Percentiles rank a stretch among this genome's conserved stretches.
phyloP scores from a whole-genome alignment of 2,329 filamentous ascomycete species.

The Claviceps paspali region DNA sequence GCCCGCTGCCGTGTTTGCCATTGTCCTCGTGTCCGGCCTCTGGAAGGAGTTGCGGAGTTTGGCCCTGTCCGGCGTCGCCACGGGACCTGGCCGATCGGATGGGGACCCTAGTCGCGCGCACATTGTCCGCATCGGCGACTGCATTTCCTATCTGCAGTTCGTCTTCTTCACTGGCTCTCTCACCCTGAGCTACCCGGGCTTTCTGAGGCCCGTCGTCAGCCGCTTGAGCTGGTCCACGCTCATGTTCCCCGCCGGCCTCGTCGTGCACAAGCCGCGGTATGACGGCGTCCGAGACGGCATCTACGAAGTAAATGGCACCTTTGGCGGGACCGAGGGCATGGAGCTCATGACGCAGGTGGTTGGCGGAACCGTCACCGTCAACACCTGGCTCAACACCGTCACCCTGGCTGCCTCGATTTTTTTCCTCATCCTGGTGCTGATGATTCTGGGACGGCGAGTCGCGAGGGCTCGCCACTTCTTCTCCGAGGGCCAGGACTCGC shows the following conservation, averaged over 20 bases:
- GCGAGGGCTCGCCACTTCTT: not conserved
- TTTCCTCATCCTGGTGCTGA: constrained; percentile 40
- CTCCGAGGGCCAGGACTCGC: not conserved
- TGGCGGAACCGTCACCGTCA: constrained; percentile 44
- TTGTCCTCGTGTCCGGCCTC: not conserved
- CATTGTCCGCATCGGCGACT: constrained; percentile 27
- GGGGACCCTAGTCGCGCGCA: not conserved
- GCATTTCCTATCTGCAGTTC: constrained; percentile 63
- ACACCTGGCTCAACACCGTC: constrained; percentile 56
- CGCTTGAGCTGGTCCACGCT: constrained; percentile 25
- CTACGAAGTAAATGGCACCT: constrained; percentile 51
- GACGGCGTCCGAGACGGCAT: constrained; percentile 33
- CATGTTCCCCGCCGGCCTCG: constrained; percentile 32
- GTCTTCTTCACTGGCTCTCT: constrained; percentile 54
- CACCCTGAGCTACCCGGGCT: constrained; percentile 58
- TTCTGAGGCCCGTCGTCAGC: constrained; percentile 55
- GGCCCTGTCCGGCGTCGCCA: not conserved
- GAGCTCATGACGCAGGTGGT: constrained; percentile 53
- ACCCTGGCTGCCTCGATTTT: constrained; percentile 44
- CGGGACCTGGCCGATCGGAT: not conserved
- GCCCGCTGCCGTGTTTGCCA: not conserved
- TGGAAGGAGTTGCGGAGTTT: not conserved
- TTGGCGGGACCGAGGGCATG: constrained; percentile 37
- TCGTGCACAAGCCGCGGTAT: constrained; percentile 12
- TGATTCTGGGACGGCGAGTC: constrained; percentile 25